Conservation (phyloP, 2,329 filamentous ascomycete species). For the Verticillium isaacii region DNA sequence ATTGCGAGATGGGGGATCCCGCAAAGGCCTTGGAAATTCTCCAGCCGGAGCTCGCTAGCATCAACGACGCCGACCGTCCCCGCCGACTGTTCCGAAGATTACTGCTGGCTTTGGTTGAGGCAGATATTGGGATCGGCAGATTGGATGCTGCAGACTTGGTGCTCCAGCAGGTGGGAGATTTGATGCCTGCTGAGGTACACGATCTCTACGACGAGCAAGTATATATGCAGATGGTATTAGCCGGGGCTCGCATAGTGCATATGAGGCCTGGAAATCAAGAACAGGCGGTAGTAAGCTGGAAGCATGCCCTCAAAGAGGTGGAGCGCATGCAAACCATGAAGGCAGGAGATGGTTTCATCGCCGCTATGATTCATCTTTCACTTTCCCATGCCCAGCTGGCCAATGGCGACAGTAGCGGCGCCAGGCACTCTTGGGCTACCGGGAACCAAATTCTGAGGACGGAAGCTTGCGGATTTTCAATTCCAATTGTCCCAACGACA, state of each 20-base stretch:
- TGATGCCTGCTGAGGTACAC: constrained; percentile 18
- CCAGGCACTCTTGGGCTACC: neutral
- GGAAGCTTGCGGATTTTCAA: constrained; percentile 24
- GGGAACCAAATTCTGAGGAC: neutral
- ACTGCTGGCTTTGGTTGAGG: constrained; percentile 18
- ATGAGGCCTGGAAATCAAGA: constrained; percentile 3
- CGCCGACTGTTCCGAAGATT: constrained; percentile 19
- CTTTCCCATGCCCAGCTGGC: constrained; percentile 21
- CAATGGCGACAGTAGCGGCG: constrained; percentile 11
- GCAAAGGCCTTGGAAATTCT: constrained; percentile 16
- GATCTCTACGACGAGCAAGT: constrained; percentile 26
- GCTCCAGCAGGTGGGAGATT: constrained; percentile 9
- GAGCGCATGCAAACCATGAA: constrained; percentile 16
- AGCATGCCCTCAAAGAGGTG: constrained; percentile 12
- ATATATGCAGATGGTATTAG: constrained; percentile 21
- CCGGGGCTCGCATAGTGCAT: constrained; percentile 18
- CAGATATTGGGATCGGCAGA: constrained; percentile 14
- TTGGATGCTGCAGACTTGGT: constrained; percentile 9
- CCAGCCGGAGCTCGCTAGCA: constrained; percentile 14
- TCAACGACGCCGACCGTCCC: constrained; percentile 8
- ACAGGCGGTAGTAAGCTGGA: constrained; percentile 17
- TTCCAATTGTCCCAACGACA: constrained; percentile 21
- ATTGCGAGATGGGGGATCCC: constrained; percentile 22
- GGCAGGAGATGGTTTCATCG: constrained; percentile 16
- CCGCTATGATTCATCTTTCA: constrained; percentile 21